Percentiles rank a stretch among this genome's conserved stretches.
phyloP scores from a whole-genome alignment of 208 protist genomes.

The Crithidia mellificae region DNA sequence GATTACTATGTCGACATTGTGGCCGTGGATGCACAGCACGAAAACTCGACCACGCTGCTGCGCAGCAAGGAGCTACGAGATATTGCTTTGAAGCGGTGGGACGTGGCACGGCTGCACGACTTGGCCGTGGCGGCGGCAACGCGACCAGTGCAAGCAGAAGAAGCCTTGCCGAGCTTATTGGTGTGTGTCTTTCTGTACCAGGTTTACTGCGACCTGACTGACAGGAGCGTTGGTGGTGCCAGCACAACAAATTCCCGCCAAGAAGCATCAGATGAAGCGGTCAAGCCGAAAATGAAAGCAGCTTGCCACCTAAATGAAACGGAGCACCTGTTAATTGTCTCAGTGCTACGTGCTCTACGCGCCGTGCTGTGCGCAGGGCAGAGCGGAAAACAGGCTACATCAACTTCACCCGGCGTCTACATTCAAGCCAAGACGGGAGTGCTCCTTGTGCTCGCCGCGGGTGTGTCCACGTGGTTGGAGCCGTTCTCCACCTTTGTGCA shows the following conservation, averaged over 20 bases:
- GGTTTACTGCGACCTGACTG: conserved; percentile 11
- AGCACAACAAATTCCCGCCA: too few relatives aligned
- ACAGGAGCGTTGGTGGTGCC: too few relatives aligned
- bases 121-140: conserved; percentile 9
- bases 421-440: conserved; percentile 6
- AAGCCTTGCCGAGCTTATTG: conserved; percentile 22
- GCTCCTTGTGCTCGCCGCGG: neutral
- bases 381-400: neutral
- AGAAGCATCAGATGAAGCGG: too few relatives aligned
- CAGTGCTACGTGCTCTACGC: too few relatives aligned
- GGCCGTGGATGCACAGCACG: neutral
- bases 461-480: neutral
- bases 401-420: neutral
- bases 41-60: conserved; percentile 7
- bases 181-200: conserved; percentile 29
- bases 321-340: conserved; percentile 2
- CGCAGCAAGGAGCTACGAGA: conserved; percentile 24
- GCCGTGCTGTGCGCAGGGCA: neutral
- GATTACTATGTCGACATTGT: conserved; percentile 72
- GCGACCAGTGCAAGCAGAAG: conserved; percentile 3
- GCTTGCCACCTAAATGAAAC: neutral
- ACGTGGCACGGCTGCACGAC: conserved; percentile 3
- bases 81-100: conserved; percentile 16
- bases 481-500: conserved; percentile 18
- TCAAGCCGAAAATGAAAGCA: too few relatives aligned